Conservation (phyloP, 2,329 filamentous ascomycete species). For the Hymenoscyphus occultus region DNA sequence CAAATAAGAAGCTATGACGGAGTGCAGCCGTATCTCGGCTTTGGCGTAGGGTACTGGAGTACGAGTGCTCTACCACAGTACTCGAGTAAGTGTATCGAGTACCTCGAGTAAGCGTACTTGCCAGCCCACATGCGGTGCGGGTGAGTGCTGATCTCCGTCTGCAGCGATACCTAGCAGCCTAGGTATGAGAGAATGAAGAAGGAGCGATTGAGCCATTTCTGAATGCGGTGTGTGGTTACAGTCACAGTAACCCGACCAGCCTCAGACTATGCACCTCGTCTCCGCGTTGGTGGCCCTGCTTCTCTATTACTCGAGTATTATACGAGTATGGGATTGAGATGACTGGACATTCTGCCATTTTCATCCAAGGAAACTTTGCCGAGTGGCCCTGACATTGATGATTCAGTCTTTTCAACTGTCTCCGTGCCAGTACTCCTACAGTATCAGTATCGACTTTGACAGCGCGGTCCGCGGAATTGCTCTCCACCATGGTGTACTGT, state of each 20-base stretch:
- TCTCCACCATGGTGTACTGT: neutral
- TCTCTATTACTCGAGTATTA: too few relatives aligned
- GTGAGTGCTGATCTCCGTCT: too few relatives aligned
- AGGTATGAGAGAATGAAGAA: neutral
- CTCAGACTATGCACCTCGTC: neutral
- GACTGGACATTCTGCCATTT: too few relatives aligned
- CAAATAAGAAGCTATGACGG: neutral
- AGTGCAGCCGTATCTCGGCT: neutral
- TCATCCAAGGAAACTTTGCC: neutral
- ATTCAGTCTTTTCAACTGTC: too few relatives aligned
- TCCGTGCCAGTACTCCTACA: too few relatives aligned
- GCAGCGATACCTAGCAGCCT: too few relatives aligned
- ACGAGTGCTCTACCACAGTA: too few relatives aligned
- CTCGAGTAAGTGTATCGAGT: too few relatives aligned
- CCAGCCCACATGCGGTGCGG: too few relatives aligned
- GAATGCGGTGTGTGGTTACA: neutral
- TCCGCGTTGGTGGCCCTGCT: neutral
- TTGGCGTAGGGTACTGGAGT: neutral
- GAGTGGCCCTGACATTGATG: neutral
- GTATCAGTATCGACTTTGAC: neutral
- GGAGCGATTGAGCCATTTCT: neutral
- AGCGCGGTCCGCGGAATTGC: neutral
- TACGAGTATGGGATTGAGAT: too few relatives aligned
- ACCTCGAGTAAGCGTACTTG: too few relatives aligned
- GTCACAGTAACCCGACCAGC: neutral